Evolutionary conservation across 2,329 filamentous ascomycete species (phyloP).

Genomic region (Blumeria graminis): DNA sequence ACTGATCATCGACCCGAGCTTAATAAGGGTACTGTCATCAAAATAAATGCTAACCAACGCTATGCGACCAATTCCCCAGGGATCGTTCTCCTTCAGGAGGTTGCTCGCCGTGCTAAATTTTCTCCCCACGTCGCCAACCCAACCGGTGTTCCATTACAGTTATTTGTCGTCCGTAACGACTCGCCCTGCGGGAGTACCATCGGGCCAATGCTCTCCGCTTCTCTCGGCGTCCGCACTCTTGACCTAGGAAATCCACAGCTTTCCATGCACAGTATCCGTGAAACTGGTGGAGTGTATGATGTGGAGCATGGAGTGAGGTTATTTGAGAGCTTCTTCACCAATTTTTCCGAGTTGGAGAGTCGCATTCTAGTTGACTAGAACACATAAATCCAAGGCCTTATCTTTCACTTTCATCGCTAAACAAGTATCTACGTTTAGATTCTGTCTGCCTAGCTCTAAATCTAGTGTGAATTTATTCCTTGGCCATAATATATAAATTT

Average conservation of each 20-base stretch:
- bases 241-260: constrained; percentile 63
- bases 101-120: constrained; percentile 36
- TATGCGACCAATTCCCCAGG: constrained; percentile 94
- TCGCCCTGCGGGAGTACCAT: constrained; percentile 89
- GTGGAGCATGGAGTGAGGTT: constrained; percentile 62
- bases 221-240: constrained; percentile 65
- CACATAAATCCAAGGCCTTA: background rate
- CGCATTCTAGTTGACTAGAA: constrained; percentile 1
- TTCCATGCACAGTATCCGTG: constrained; percentile 77
- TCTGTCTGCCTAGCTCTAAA: no score
- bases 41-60: constrained; percentile 90
- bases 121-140: constrained; percentile 22
- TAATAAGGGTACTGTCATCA: constrained; percentile 92
- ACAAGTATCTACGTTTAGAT: no score
- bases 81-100: constrained; percentile 77
- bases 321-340: constrained; percentile 22
- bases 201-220: constrained; percentile 81
- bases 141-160: constrained; percentile 62
- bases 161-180: constrained; percentile 93
- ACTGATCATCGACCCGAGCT: constrained; percentile 74
- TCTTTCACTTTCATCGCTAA: background rate
- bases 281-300: constrained; percentile 72
- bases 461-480: no score
- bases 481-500: no score
- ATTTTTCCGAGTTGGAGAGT: constrained; percentile 1